Evolutionary conservation across 768 basidiomycete genomes (phyloP).

Genomic region (Termitomyces sp.): DNA sequence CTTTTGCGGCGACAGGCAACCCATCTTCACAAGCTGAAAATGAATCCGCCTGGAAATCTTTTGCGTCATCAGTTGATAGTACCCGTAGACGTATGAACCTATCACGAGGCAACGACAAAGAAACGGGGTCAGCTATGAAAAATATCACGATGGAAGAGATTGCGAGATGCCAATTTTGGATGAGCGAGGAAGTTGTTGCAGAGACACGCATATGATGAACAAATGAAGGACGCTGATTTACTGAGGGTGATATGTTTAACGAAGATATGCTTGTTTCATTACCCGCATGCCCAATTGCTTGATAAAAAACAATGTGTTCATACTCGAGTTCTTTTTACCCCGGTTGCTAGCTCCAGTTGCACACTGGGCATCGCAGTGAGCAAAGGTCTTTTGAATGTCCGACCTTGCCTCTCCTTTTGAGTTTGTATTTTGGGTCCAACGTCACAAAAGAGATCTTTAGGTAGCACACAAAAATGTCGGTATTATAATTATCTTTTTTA

Average conservation of each 20-base stretch:
- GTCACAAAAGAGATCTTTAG: background rate
- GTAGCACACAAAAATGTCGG: background rate
- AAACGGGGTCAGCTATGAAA: conserved; percentile 19
- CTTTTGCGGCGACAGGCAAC: conserved; percentile 26
- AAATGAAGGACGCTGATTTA: background rate
- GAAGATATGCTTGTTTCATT: background rate
- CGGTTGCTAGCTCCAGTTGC: background rate
- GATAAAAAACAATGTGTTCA: background rate
- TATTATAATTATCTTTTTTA: background rate
- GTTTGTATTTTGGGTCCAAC: background rate
- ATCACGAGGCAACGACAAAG: background rate
- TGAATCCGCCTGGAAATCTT: background rate
- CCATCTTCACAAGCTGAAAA: conserved; percentile 12
- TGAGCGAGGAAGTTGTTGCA: conserved; percentile 26
- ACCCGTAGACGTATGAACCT: background rate
- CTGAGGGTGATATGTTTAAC: background rate
- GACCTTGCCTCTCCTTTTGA: background rate
- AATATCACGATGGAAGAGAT: conserved; percentile 22
- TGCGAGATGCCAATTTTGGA: conserved; percentile 35
- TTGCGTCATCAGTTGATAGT: background rate
- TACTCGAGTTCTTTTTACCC: background rate
- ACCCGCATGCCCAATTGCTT: no score
- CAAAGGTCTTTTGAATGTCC: background rate
- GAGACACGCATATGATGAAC: conserved; percentile 24
- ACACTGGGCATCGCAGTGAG: background rate